Percentiles rank a stretch among this genome's conserved stretches.
Conservation (phyloP, 1,284 basidiomycete species). For the Pseudozyma tsukubaensis region DNA sequence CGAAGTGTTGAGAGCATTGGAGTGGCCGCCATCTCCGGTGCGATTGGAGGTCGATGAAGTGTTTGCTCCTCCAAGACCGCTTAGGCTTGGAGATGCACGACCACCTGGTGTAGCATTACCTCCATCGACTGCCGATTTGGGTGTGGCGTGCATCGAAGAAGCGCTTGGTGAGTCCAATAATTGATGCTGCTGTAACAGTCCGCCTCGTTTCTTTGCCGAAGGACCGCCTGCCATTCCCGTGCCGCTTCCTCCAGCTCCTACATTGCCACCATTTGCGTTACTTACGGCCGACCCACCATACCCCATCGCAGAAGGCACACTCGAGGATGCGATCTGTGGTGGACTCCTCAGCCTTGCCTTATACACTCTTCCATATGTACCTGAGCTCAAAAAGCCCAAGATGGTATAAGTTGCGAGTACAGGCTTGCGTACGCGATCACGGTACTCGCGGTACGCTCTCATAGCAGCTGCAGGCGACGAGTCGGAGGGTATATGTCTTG, state of each 20-base stretch:
- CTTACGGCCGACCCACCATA: neutral
- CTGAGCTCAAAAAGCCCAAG: constrained; percentile 95
- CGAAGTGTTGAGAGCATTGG: neutral
- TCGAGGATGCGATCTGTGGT: neutral
- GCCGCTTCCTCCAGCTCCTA: neutral
- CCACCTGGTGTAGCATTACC: constrained; percentile 17
- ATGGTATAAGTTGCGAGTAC: constrained; percentile 77
- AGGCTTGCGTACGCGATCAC: constrained; percentile 52
- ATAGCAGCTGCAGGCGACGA: constrained; percentile 50
- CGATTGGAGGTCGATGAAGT: constrained; percentile 1
- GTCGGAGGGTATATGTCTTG: constrained; percentile 33
- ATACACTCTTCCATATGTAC: constrained; percentile 97
- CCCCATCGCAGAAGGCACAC: neutral
- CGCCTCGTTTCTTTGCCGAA: constrained; percentile 21
- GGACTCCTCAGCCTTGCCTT: constrained; percentile 77
- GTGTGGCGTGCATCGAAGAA: constrained; percentile 28
- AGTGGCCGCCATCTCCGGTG: neutral
- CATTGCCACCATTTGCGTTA: neutral
- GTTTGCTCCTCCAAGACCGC: constrained; percentile 5
- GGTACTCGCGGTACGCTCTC: constrained; percentile 60
- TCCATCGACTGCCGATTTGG: constrained; percentile 20
- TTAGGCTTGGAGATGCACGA: constrained; percentile 22
- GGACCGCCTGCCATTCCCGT: constrained; percentile 2
- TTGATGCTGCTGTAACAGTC: constrained; percentile 32
- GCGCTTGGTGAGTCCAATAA: constrained; percentile 27